Conservation (phyloP, 352 stramenopile species). For the Pythium monospermum region DNA sequence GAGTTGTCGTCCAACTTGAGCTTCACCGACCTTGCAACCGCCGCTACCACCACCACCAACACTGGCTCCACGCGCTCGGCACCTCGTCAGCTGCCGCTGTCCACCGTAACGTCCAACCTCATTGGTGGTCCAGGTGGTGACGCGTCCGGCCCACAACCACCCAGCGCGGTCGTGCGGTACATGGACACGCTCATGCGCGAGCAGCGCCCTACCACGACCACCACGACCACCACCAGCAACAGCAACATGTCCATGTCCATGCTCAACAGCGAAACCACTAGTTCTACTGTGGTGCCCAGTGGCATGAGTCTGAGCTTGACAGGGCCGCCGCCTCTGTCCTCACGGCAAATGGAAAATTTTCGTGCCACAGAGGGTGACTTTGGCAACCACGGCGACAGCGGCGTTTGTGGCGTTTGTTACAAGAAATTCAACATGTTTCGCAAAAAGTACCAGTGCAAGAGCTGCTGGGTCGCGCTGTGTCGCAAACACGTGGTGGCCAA, state of each 20-base stretch:
- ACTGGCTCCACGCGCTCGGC: slow-evolving; percentile 10
- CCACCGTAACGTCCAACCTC: not conserved
- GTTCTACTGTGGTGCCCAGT: slow-evolving; percentile 7
- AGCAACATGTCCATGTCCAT: slow-evolving; percentile 4
- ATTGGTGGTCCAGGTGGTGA: no score
- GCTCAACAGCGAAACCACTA: not conserved
- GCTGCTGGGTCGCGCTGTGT: slow-evolving; percentile 70
- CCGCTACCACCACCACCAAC: slow-evolving; percentile 16
- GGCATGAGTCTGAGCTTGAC: not conserved
- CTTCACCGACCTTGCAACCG: slow-evolving; percentile 3
- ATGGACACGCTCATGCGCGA: slow-evolving; percentile 21
- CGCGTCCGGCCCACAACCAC: no score
- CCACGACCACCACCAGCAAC: slow-evolving; percentile 11
- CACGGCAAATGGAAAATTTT: not conserved
- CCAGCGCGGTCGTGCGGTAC: slow-evolving; percentile 17
- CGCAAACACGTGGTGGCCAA: slow-evolving; percentile 80
- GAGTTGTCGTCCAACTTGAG: slow-evolving; percentile 5
- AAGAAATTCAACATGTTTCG: slow-evolving; percentile 85
- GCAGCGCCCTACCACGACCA: slow-evolving; percentile 11
- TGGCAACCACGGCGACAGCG: slow-evolving; percentile 40
- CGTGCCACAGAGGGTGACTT: slow-evolving; percentile 32
- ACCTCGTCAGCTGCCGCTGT: slow-evolving; percentile 2
- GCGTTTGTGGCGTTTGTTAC: slow-evolving; percentile 75
- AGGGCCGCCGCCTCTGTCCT: not conserved
- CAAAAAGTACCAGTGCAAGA: slow-evolving; percentile 85